Percentiles rank a stretch among this genome's conserved stretches.
Evolutionary conservation across 768 basidiomycete species (phyloP).

Genomic region (Phylloporus rhodoxanthus): DNA sequence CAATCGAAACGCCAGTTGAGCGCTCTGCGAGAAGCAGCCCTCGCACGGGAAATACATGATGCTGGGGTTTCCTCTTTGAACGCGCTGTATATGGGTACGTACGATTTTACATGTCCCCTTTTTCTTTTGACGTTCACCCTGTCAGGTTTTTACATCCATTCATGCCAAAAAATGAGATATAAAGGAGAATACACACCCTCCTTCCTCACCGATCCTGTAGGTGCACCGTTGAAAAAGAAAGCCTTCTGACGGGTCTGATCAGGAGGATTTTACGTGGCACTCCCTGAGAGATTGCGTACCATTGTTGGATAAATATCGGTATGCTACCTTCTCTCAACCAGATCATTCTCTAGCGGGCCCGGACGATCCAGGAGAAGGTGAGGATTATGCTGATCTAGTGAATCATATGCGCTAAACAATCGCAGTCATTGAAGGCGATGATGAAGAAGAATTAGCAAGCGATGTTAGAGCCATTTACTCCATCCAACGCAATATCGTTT

Average conservation of each 20-base stretch:
- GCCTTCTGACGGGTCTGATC: slow-evolving; percentile 5
- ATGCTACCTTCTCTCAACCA: slow-evolving; percentile 65
- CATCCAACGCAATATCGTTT: slow-evolving; percentile 15
- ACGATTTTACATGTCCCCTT: neutral
- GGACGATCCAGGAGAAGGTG: slow-evolving; percentile 27
- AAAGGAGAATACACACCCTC: slow-evolving; percentile 93
- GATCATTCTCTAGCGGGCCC: slow-evolving; percentile 42
- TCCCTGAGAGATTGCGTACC: slow-evolving; percentile 54
- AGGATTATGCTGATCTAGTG: neutral
- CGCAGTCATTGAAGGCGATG: slow-evolving; percentile 9
- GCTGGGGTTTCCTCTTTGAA: slow-evolving; percentile 60
- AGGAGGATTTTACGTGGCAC: slow-evolving; percentile 80
- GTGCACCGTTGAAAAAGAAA: neutral
- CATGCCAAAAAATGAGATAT: slow-evolving; percentile 93
- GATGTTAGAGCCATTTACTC: slow-evolving; percentile 21
- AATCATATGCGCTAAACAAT: slow-evolving; percentile 7
- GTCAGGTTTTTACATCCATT: slow-evolving; percentile 86
- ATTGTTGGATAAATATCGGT: slow-evolving; percentile 61
- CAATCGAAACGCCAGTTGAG: slow-evolving; percentile 51
- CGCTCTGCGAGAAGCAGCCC: slow-evolving; percentile 72
- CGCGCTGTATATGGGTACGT: slow-evolving; percentile 82
- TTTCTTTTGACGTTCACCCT: neutral
- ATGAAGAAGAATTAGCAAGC: slow-evolving; percentile 19
- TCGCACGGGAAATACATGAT: slow-evolving; percentile 68
- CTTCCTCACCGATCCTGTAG: slow-evolving; percentile 80